A percentile compares a stretch with the other conserved stretches of the same genome.
These are phyloP conservation scores for Xylaria cubensis DNA, from an alignment of 495 filamentous ascomycete species.

Conservation along the genomic window DNA sequence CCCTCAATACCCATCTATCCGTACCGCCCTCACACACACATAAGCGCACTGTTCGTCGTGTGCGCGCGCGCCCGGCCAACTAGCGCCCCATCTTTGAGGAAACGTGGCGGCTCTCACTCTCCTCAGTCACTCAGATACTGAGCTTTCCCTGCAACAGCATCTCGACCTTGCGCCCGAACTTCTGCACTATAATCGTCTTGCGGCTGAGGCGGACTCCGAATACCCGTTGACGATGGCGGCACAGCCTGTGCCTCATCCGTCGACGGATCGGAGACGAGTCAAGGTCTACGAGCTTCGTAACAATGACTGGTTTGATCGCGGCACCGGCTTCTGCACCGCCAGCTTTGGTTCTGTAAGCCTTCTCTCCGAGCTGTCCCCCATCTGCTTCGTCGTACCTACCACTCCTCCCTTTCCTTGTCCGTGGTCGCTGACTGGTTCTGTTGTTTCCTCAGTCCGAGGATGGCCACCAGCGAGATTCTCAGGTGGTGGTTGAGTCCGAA, in stretches of 20 bases:
- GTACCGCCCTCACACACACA: background rate
- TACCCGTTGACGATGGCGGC: slow-evolving; percentile 74
- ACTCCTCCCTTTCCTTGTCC: slow-evolving; percentile 16
- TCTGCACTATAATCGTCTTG: slow-evolving; percentile 43
- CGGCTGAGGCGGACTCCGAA: slow-evolving; percentile 45
- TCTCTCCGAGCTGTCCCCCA: slow-evolving; percentile 21
- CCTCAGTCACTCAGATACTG: slow-evolving; percentile 50
- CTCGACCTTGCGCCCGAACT: slow-evolving; percentile 51
- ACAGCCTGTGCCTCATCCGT: slow-evolving; percentile 80
- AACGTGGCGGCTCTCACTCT: slow-evolving; percentile 57
- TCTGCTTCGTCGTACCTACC: slow-evolving; percentile 21
- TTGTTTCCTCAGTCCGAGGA: slow-evolving; percentile 46
- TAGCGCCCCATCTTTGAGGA: slow-evolving; percentile 39
- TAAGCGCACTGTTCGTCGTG: slow-evolving; percentile 36
- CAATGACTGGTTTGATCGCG: slow-evolving; percentile 98
- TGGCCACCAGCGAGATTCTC: slow-evolving; percentile 69
- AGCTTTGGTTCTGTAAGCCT: slow-evolving; percentile 75
- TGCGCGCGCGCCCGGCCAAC: slow-evolving; percentile 40
- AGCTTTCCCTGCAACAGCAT: slow-evolving; percentile 54
- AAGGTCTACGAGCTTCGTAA: slow-evolving; percentile 98
- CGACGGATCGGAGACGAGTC: slow-evolving; percentile 92
- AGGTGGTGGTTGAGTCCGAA: slow-evolving; percentile 91
- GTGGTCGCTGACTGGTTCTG: slow-evolving; percentile 28
- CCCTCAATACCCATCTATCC: background rate
- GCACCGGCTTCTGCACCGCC: slow-evolving; percentile 93